Evolutionary conservation across 2,329 filamentous ascomycete genomes (phyloP), one percentile per base, ranked within the genome.

Genomic region (Pseudonectria buxi): DNA sequence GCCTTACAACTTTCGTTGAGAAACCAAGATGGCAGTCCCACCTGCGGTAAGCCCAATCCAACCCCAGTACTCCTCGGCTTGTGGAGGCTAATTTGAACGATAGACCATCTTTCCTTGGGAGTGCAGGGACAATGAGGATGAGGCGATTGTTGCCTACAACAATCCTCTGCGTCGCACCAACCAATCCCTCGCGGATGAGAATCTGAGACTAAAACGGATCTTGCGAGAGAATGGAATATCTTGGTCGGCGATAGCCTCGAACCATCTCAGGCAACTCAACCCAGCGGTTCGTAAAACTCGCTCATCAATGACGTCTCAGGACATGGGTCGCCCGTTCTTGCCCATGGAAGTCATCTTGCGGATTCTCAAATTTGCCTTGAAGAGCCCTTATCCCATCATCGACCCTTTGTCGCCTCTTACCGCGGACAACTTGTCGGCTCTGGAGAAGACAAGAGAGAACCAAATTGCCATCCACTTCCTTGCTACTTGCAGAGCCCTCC

Each of bases 401-500:
- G 72, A 78, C 39, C 74, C 74, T 3, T 57, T 78, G 28, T 71
- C 61, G 32, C 65, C 63, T 35, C 45, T 61, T 14, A 63, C 58
- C 30, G 46, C 50, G 3, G 68, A 71, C 16, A 64, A 64, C 37
- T 41, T 75, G 32, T 66, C 71, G 1, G 45, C 53, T 4, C 50
- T 47, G 3, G 71, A 74, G 47, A 64, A 65, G 47, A 36, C 49
- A 2, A 62, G 64, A n/a, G 56, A 58, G 12, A 66, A 69, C 37
- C 64, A 71, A 43, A 63, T 76, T 35, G 68, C 72, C 36, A 72
- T 76, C 30, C 62, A 73, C 44, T 69, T 75, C 33, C 56, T 78
- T 3, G 62, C 64, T 4, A 72, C 72, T 3, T 75, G 68, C 53
- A 70, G 56, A 45, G 65, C 67, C 12, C 69, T 73, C 39, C 48